Evolutionary conservation across 257 asterid genomes (phyloP).

Genomic region (Penstemon davidsonii): DNA sequence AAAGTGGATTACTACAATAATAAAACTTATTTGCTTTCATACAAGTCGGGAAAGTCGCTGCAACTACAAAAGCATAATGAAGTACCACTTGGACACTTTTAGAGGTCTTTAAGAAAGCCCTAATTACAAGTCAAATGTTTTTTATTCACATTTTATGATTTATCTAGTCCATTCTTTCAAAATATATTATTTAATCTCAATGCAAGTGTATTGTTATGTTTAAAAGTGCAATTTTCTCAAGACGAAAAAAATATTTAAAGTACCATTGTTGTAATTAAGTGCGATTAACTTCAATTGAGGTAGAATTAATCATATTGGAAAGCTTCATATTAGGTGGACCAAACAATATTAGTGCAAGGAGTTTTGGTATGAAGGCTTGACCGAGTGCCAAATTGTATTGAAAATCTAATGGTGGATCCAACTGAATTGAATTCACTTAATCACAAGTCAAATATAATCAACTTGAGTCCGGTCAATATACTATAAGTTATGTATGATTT

Average conservation of each 20-base stretch:
- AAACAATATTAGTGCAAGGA: no score
- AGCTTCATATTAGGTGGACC: not conserved
- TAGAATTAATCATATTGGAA: slow-evolving; percentile 19
- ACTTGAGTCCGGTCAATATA: no score
- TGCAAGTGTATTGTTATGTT: not conserved
- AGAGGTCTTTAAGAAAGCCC: no score
- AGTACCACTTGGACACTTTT: no score
- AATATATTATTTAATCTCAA: not conserved
- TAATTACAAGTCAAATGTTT: no score
- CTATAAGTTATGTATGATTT: no score
- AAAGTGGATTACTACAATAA: slow-evolving; percentile 32
- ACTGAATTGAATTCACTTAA: no score
- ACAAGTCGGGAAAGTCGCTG: slow-evolving; percentile 41
- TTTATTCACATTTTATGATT: no score
- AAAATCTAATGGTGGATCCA: no score
- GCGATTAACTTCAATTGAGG: slow-evolving; percentile 21
- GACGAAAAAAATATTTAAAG: not conserved
- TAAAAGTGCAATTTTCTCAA: no score
- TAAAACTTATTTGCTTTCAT: slow-evolving; percentile 33
- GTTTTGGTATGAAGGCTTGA: slow-evolving; percentile 33
- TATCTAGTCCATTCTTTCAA: no score
- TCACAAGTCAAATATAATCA: no score
- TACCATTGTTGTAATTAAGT: slow-evolving; percentile 20
- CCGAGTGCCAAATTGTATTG: not conserved
- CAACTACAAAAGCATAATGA: slow-evolving; percentile 9